Evolutionary conservation across 768 basidiomycete genomes (phyloP).

Genomic region (Paxillus involutus): DNA sequence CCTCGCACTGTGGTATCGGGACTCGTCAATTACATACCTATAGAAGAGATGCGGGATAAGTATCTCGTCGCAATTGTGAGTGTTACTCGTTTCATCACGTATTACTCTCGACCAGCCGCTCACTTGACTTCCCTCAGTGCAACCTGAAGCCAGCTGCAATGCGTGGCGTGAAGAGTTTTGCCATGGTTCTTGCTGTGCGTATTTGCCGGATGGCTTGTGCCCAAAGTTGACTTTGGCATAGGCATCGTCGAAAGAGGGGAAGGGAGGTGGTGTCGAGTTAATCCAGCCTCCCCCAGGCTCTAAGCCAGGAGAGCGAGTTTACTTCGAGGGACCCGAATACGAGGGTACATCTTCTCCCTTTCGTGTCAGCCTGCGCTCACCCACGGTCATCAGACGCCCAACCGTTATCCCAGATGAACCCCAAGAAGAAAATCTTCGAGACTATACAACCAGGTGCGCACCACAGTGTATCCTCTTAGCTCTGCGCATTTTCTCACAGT

Average conservation of each 20-base stretch:
- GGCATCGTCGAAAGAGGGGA: constrained; percentile 90
- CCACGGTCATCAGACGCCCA: constrained; percentile 43
- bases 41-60: constrained; percentile 87
- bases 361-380: not conserved
- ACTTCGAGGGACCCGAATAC: constrained; percentile 89
- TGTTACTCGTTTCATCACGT: constrained; percentile 16
- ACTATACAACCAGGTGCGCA: constrained; percentile 83
- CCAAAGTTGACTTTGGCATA: constrained; percentile 28
- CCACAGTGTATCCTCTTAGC: not conserved
- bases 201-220: not conserved
- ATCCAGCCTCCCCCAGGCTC: constrained; percentile 84
- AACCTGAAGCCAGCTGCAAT: constrained; percentile 96
- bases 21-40: constrained; percentile 93
- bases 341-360: constrained; percentile 53
- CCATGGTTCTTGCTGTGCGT: constrained; percentile 92
- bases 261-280: constrained; percentile 88
- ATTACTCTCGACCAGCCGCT: not conserved
- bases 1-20: constrained; percentile 97
- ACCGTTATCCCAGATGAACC: constrained; percentile 86
- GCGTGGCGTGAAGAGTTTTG: constrained; percentile 97
- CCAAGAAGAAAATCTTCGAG: constrained; percentile 99
- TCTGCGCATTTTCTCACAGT: not conserved
- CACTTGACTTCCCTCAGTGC: constrained; percentile 46
- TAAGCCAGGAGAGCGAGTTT: constrained; percentile 90
- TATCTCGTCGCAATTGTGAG: constrained; percentile 79